phyloP scores from a whole-genome alignment of 2,329 filamentous ascomycete genomes.

The Ceratocystis diversiconidia region DNA sequence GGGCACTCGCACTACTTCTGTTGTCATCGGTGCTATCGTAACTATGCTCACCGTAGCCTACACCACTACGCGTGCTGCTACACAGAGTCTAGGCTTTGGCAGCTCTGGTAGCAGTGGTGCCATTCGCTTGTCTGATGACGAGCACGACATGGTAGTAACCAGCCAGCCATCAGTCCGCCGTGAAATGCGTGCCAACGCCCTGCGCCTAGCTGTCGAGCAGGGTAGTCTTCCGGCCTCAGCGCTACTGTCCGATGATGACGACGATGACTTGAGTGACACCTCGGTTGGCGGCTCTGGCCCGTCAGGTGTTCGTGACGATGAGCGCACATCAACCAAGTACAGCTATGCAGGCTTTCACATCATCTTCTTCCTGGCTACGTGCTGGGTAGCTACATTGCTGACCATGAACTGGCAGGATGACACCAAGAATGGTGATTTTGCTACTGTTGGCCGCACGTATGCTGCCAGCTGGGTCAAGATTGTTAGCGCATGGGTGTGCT shows the following conservation, averaged over 20 bases:
- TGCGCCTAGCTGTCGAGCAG: slow-evolving; percentile 82
- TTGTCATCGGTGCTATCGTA: slow-evolving; percentile 84
- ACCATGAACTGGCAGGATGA: slow-evolving; percentile 50
- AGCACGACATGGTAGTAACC: slow-evolving; percentile 68
- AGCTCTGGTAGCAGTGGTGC: slow-evolving; percentile 27
- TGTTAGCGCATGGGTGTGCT: slow-evolving; percentile 92
- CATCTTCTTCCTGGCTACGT: slow-evolving; percentile 92
- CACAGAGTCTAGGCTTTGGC: slow-evolving; percentile 67
- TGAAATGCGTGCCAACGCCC: slow-evolving; percentile 84
- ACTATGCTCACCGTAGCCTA: slow-evolving; percentile 96
- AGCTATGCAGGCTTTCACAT: slow-evolving; percentile 93
- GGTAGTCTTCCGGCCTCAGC: slow-evolving; percentile 86
- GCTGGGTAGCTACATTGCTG: slow-evolving; percentile 86
- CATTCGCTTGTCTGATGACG: slow-evolving; percentile 40
- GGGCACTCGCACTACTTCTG: slow-evolving; percentile 75
- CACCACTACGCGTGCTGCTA: slow-evolving; percentile 90
- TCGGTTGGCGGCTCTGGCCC: slow-evolving; percentile 22
- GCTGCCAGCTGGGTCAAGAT: slow-evolving; percentile 99
- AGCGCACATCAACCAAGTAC: slow-evolving; percentile 81
- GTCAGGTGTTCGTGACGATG: slow-evolving; percentile 64
- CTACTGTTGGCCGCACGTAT: slow-evolving; percentile 85
- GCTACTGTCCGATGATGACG: slow-evolving; percentile 57
- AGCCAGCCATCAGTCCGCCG: slow-evolving; percentile 67
- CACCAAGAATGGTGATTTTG: slow-evolving; percentile 59
- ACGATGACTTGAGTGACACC: slow-evolving; percentile 39